Evolutionary conservation across 495 filamentous ascomycete genomes (phyloP), one percentile per base, ranked within the genome.

Genomic region (Hyaloscypha hepaticicola): DNA sequence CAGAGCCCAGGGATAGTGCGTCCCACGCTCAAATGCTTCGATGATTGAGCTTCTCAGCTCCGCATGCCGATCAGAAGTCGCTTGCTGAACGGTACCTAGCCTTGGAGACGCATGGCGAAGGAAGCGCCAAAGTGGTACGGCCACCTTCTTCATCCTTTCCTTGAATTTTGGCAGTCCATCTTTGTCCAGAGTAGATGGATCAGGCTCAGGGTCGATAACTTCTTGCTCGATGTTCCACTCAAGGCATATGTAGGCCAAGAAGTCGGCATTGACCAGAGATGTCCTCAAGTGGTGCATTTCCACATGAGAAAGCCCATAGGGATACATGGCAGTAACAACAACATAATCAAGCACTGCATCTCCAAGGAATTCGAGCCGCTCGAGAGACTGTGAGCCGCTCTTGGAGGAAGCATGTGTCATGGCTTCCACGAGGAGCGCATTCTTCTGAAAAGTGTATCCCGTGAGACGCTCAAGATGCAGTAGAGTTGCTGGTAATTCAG

Each of bases 341-440:
- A 97, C 73, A 72, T 84, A 86, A 72, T 99, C 95, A 0, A 99
- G 84, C 12, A 97, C 77, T 0, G 92, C 83, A 70, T 99, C 95
- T 8, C 95, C 95, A 0, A 97, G 80, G 73, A 92, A 98, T 72
- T 99, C 95, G 16, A 97, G 82, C 0, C 93, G 87, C 67, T 98
- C 89, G 72, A 96, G 91, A 7, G 89, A 93, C 1, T 76, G 76
- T 8, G 73, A 72, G n/a, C 74, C 70, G 49, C 77, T 74, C 38
- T 75, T 77, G 68, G 82, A 91, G 2, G 92, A 96, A 0, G 88
- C 78, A 72, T 97, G 95, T 0, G 93, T 97, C 31, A 96, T 79
- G 2, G 93, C 91, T 77, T 97, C 93, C 21, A 89, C 70, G n/a
- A 97, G 79, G 1, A 97, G 79, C 12, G 80, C 69, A 60, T 85